Percentiles rank a stretch among this genome's conserved stretches.
Conservation (phyloP, 768 basidiomycete genomes). For the Suillus hirtellus region DNA sequence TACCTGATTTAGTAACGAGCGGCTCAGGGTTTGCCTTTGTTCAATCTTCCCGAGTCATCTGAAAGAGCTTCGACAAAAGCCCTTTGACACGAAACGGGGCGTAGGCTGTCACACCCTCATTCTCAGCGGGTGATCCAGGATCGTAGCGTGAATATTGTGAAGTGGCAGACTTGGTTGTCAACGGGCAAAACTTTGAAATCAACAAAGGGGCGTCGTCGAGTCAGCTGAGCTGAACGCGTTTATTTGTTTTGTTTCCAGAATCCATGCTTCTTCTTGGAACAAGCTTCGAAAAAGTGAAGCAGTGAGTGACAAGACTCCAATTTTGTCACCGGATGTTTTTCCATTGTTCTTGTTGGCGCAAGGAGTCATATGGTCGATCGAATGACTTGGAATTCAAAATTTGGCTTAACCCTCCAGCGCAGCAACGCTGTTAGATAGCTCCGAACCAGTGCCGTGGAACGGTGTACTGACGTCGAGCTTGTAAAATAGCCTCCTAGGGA, state of each 20-base stretch:
- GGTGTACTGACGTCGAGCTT: not conserved
- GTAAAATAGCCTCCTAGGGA: not conserved
- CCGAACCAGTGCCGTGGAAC: not conserved
- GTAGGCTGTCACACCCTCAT: not conserved
- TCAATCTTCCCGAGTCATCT: not conserved
- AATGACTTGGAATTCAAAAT: not conserved
- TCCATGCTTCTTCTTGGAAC: not conserved
- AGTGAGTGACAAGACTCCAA: not conserved
- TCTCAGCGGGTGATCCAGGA: not conserved
- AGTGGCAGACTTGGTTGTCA: not conserved
- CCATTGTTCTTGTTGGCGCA: not conserved
- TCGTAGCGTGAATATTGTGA: not conserved
- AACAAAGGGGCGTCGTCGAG: not conserved
- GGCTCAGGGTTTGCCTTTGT: slow-evolving; percentile 1
- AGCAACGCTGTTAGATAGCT: not conserved
- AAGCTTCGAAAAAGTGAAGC: not conserved
- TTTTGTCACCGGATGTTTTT: slow-evolving; percentile 3
- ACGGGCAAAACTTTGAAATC: not conserved
- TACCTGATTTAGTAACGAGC: not conserved
- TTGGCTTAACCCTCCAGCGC: not conserved
- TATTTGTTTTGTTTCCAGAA: not conserved
- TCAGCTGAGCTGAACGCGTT: not conserved
- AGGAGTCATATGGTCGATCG: not conserved
- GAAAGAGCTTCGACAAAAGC: not conserved
- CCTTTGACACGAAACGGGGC: slow-evolving; percentile 1